Evolutionary conservation across 805 yeast species (phyloP), one percentile per base, ranked within the genome.

Genomic region (Yarrowia hollandica): DNA sequence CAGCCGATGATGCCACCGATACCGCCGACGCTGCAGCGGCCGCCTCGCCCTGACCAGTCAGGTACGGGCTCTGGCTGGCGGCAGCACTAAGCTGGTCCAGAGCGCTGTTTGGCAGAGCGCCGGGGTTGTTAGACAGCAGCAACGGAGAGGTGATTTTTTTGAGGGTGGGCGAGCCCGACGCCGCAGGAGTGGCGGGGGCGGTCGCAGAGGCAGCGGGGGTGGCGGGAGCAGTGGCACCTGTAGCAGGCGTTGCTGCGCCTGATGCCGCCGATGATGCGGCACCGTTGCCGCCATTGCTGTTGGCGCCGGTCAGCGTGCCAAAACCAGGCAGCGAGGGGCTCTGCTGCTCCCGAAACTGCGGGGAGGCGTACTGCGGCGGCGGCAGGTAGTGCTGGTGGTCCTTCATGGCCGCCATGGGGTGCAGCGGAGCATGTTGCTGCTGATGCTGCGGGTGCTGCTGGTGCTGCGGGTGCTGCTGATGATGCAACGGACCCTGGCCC

Each of bases 71-170:
- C 37, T 62, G 62, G 11, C 60, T 31, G 4, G 65, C 62, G 5
- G 64, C 64, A 1, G 64, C 61, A 5, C 61, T 42, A 28, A 64
- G 63, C 39, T 64, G 67, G 52, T 64, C 66, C 21, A 64, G 58
- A 10, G 60, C 64, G 7, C 52, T n/a, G 46, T n/a, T 62, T 21
- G 59, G 48, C 14, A 44, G 35, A 14, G 46, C 16, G 15, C 34
- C 28, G 15, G 31, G 22, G 34, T 30, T 42, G 26, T 46, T 33
- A 3, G 60, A 33, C 34, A 61, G 59, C 21, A 61, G 18, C 42
- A 60, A 37, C 12, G 64, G 63, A 18, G 61, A 56, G 10, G 62
- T 60, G 16, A 41, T 54, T 15, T 50, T 21, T 30, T 59, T 60
- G n/a, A 59, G 39, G 9, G 26, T 22, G 12, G 55, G 55, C 12